Evolutionary conservation across 148 eudicot species (phyloP), one percentile per base, ranked within the genome.

Genomic region (Linanthus parryae): DNA sequence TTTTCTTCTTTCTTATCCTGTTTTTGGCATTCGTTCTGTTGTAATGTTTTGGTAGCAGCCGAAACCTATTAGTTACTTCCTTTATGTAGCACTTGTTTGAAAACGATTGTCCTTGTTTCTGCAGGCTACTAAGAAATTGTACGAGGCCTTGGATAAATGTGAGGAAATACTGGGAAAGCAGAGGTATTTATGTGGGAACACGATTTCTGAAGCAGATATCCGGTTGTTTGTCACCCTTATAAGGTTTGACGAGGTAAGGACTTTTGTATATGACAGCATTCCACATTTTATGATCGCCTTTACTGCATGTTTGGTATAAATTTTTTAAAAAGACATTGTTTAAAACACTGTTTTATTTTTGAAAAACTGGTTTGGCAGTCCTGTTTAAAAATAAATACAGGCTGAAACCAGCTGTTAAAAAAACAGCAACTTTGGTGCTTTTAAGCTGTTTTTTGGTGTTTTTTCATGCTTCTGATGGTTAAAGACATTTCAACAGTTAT

Each of bases 181-280:
- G 46, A 68, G 94, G 22, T 85, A 89, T 48, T 48, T 91, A 36
- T 81, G 89, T 63, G 97, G 97, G 31, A 68, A 72, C 38, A 61
- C 77, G 19, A 64, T 86, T 53, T 76, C 95, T 33, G 95, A 86
- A 70, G 95, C 94, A 52, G 97, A 91, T 73, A 58, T 86, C 34
- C 76, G 97, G 44, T 54, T 91, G 78, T 91, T 91, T 67, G 92
- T 81, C 17, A 91, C 97, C 51, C 76, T 86, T 30, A 71, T 86
- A 63, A 65, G 97, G 55, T 91, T 91, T 67, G 95, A 91, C 35
- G 97, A 86, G 97, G 97, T 90, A 85, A 4, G 54, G 12, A 16
- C 27, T 39, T n/a, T 2, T 43, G 51, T 18, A 23, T 52, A 19
- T 10, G n/a, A 8, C 26, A 16, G 4, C 43, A 25, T 53, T 37